These are phyloP conservation scores for Saccharomycopsis sp. DNA, from an alignment of 805 yeast species.

Conservation along the genomic window DNA sequence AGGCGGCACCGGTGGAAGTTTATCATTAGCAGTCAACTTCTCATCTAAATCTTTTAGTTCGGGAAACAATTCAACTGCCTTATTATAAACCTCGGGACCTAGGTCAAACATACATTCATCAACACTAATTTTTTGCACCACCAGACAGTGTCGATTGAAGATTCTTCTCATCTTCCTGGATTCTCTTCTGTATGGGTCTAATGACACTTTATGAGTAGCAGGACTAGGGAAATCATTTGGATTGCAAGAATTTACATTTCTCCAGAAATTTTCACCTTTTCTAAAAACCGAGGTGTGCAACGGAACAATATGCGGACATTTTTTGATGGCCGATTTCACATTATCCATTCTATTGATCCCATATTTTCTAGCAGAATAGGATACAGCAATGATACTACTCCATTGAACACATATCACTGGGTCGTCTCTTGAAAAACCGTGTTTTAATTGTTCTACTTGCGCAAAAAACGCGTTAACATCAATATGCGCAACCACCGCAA, in stretches of 20 bases:
- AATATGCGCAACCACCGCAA: conserved; percentile 75
- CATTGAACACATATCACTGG: conserved; percentile 96
- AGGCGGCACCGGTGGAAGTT: conserved; percentile 41
- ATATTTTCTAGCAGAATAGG: conserved; percentile 79
- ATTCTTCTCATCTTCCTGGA: conserved; percentile 70
- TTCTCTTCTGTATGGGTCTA: conserved; percentile 88
- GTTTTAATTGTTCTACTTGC: conserved; percentile 79
- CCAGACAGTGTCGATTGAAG: conserved; percentile 52
- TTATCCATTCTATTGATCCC: conserved; percentile 79
- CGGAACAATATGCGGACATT: conserved; percentile 69
- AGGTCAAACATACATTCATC: conserved; percentile 89
- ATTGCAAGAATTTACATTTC: conserved; percentile 43
- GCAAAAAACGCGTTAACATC: conserved; percentile 96
- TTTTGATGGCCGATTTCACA: conserved; percentile 55
- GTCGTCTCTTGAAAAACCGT: conserved; percentile 54
- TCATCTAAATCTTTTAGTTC: conserved; percentile 26
- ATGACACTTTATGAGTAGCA: conserved; percentile 67
- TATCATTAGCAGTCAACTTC: conserved; percentile 22
- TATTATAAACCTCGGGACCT: conserved; percentile 52
- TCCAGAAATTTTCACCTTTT: conserved; percentile 82
- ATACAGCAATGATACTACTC: conserved; percentile 83
- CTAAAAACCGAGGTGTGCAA: conserved; percentile 94
- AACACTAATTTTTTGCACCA: conserved; percentile 89
- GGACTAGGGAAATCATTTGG: conserved; percentile 52
- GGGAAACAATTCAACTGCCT: conserved; percentile 42